Conservation (phyloP, 2,329 filamentous ascomycete species). For the Botryosphaeria dothidea region DNA sequence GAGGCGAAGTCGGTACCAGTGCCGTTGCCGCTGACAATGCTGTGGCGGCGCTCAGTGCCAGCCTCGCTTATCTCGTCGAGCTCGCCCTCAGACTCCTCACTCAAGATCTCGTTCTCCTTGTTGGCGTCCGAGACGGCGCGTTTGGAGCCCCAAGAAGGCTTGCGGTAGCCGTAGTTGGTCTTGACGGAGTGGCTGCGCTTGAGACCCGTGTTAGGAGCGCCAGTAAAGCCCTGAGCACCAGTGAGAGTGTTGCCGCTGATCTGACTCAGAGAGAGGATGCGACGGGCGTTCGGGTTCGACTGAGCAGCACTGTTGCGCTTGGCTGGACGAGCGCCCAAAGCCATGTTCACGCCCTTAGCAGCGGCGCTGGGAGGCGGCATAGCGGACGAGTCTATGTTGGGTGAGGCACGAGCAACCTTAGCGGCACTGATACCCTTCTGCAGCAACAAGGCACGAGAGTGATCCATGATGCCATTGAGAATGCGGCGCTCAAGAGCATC, state of each 20-base stretch:
- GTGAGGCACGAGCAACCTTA: not conserved
- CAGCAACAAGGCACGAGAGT: conserved; percentile 88
- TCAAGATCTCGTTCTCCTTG: conserved; percentile 51
- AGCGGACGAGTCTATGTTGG: not conserved
- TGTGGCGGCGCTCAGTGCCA: conserved; percentile 43
- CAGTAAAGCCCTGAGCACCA: conserved; percentile 31
- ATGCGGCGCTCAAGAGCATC: conserved; percentile 90
- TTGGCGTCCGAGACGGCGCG: conserved; percentile 29
- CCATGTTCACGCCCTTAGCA: conserved; percentile 44
- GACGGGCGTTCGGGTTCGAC: conserved; percentile 52
- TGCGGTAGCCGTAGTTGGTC: conserved; percentile 37
- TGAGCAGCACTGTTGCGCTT: conserved; percentile 37
- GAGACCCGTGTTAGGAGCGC: conserved; percentile 52
- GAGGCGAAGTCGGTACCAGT: conserved; percentile 51
- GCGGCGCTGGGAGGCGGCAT: conserved; percentile 37
- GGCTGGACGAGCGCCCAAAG: conserved; percentile 50
- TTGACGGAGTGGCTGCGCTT: conserved; percentile 45
- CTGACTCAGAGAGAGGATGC: conserved; percentile 88
- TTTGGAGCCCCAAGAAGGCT: conserved; percentile 34
- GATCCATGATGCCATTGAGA: conserved; percentile 92
- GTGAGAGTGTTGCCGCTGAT: conserved; percentile 73
- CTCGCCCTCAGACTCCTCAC: conserved; percentile 40
- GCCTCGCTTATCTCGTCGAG: conserved; percentile 32
- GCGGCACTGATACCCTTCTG: conserved; percentile 39
- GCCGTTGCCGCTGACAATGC: conserved; percentile 31